Conservation (phyloP, 192 early-diverging fungal genomes). For the Piromyces finnis region DNA sequence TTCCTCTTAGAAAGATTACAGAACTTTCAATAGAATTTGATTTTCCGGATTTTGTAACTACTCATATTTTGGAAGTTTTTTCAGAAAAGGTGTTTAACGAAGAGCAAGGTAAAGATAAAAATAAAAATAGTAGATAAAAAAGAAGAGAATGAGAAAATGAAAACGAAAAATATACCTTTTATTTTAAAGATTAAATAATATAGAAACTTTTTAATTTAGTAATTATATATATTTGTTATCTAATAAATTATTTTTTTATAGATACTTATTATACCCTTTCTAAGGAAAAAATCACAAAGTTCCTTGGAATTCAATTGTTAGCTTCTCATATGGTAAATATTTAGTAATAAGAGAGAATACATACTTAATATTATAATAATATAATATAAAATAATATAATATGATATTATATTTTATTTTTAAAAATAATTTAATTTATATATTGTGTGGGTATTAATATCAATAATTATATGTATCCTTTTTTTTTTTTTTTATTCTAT, state of each 20-base stretch:
- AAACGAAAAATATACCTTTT: no score
- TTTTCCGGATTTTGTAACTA: neutral
- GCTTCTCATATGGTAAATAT: neutral
- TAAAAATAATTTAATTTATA: no score
- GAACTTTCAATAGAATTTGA: neutral
- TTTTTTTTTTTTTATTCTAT: neutral
- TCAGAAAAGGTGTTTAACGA: neutral
- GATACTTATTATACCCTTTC: neutral
- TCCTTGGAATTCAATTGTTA: neutral
- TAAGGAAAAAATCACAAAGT: neutral
- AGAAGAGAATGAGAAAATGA: no score
- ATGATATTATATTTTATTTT: no score
- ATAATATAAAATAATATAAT: no score
- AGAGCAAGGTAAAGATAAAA: neutral
- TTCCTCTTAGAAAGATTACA: neutral
- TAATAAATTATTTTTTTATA: neutral
- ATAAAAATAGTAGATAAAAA: no score
- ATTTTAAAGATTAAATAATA: no score
- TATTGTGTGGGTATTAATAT: no score
- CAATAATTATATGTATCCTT: neutral
- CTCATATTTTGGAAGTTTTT: neutral
- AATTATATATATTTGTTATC: neutral
- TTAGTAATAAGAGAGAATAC: no score
- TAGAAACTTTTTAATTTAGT: no score
- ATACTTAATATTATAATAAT: no score